Conservation (phyloP, 1,139 yeast genomes). For the Ogataea hybrid region DNA sequence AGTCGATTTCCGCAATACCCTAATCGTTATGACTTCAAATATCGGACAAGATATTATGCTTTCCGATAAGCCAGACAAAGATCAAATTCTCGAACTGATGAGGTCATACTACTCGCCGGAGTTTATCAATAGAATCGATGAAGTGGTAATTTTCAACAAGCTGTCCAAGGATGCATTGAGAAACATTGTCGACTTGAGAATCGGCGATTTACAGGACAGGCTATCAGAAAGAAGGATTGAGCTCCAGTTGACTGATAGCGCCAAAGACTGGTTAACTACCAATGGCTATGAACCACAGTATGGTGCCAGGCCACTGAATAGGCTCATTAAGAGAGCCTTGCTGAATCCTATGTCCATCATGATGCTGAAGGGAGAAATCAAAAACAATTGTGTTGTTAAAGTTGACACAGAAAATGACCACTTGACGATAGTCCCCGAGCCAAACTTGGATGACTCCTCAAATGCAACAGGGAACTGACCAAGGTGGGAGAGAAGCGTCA, state of each 20-base stretch:
- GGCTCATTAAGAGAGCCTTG: constrained; percentile 77
- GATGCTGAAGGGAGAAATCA: constrained; percentile 75
- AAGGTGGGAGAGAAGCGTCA: too few species aligned
- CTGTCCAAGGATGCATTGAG: constrained; percentile 71
- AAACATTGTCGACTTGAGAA: constrained; percentile 79
- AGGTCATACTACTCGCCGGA: constrained; percentile 85
- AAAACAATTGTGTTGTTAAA: constrained; percentile 63
- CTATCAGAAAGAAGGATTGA: constrained; percentile 75
- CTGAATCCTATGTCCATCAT: constrained; percentile 84
- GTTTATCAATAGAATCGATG: constrained; percentile 90
- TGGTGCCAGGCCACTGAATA: constrained; percentile 95
- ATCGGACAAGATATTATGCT: constrained; percentile 89
- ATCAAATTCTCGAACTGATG: constrained; percentile 63
- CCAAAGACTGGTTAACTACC: constrained; percentile 74
- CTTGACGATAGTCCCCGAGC: neutral
- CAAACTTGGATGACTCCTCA: too few species aligned
- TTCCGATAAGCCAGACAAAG: constrained; percentile 58
- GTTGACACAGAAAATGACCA: constrained; percentile 25
- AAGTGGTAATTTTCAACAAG: constrained; percentile 84
- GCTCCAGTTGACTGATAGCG: constrained; percentile 52
- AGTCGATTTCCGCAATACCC: constrained; percentile 90
- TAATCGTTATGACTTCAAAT: constrained; percentile 96
- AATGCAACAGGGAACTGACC: too few species aligned
- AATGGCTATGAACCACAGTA: constrained; percentile 88
- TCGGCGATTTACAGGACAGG: constrained; percentile 76